Evolutionary conservation across 75 land plant species (phyloP).

Genomic region (Adiantum capillusveneris): DNA sequence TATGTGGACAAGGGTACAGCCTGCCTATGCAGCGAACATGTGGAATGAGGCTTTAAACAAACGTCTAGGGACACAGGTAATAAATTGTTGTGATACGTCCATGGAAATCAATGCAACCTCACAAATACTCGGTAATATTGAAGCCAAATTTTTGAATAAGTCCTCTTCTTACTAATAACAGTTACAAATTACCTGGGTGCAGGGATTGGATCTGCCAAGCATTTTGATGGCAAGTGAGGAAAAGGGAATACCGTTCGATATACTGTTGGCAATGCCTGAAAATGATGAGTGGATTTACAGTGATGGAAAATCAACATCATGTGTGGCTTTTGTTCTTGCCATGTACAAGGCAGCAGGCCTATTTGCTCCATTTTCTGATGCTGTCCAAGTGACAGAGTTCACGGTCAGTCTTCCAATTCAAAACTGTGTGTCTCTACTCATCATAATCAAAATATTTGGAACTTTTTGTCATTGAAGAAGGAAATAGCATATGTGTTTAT

Average conservation of each 20-base stretch:
- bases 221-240: conserved; percentile 70
- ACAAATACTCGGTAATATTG: too few relatives aligned
- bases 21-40: conserved; percentile 92
- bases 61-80: conserved; percentile 83
- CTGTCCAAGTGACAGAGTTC: conserved; percentile 94
- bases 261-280: conserved; percentile 79
- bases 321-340: conserved; percentile 87
- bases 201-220: conserved; percentile 64
- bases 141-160: not conserved
- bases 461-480: too few relatives aligned
- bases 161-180: not conserved
- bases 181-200: not conserved
- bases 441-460: too few relatives aligned
- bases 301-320: conserved; percentile 91
- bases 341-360: conserved; percentile 94
- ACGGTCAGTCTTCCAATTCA: conserved; percentile 44
- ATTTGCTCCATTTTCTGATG: conserved; percentile 53
- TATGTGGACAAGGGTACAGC: conserved; percentile 80
- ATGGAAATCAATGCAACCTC: not conserved
- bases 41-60: conserved; percentile 99
- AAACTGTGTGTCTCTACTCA: too few relatives aligned
- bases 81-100: not conserved
- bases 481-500: too few relatives aligned
- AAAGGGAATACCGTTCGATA: conserved; percentile 72
- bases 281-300: conserved; percentile 81